Base-by-base conservation (phyloP, 2,329 filamentous ascomycete genomes). In the Aspergillus thermomutatus region DNA sequence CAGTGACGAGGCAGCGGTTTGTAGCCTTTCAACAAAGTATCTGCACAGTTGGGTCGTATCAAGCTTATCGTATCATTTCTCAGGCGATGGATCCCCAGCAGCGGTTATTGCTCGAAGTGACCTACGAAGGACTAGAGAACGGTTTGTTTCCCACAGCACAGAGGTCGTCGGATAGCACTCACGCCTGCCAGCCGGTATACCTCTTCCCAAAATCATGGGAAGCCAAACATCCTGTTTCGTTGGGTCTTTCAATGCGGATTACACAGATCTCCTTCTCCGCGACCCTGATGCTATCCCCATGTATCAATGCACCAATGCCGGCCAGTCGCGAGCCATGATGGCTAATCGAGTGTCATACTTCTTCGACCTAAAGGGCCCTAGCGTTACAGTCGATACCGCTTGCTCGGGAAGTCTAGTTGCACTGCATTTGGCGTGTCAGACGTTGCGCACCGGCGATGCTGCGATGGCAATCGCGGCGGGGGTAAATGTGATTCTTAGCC, bases 291-390 rank as follows among this genome's bases (percentile, higher is more conserved):
- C 55, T 49, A 54, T 67, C 1, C 62, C 63, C 0, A 64, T 64
- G 60, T 68, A 69, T 40, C 64, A 65, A 43, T 66, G 62, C 45
- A 68, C 64, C n/a, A 67, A 67, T 40, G 56, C 62, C 5, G 66
- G 65, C 1, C 65, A 68, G 37, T 66, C 65, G 6, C 64, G 64
- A 1, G 64, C 66, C 4, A 68, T 67, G 64, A 58, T 47, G 8
- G 60, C 68, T 10, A 72, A 72, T 31, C 65, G 70, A 0, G 34
- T 72, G 8, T 69, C 67, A 1, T 72, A 70, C 34, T 70, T 70
- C 49, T 76, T 67, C 49, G 68, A 75, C 48, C 55, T 72, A 8
- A 64, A 64, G 40, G 73, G 73, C 0, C 68, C 72, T 0, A 68
- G 64, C 43, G 57, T 73, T 5, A 70, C 68, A 3, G 53, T 75